These are phyloP conservation scores for Thuja plicata DNA, from an alignment of 83 land plant species.

Conservation along the genomic window DNA sequence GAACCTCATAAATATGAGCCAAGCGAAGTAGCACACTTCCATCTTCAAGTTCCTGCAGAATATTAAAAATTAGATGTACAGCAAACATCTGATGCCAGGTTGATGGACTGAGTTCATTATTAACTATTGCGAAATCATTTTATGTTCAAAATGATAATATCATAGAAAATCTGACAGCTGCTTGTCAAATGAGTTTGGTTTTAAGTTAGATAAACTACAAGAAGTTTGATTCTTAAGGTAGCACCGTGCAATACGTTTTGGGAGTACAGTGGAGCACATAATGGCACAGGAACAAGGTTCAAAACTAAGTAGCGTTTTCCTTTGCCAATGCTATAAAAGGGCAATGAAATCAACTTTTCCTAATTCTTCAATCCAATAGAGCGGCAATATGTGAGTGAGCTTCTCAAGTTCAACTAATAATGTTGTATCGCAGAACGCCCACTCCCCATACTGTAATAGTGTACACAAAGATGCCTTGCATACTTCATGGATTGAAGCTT, in stretches of 20 bases:
- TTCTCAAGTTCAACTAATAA: neutral
- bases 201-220: neutral
- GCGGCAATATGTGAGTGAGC: neutral
- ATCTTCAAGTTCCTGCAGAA: constrained; percentile 50
- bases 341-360: neutral
- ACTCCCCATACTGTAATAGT: neutral
- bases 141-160: neutral
- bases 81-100: neutral
- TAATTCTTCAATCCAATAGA: neutral
- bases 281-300: neutral
- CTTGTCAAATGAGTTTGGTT: neutral
- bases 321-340: neutral
- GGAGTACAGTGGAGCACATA: too few relatives aligned
- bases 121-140: neutral
- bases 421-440: neutral
- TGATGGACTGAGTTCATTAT: neutral
- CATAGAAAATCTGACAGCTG: neutral
- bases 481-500: neutral
- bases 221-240: neutral
- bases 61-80: neutral
- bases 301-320: neutral
- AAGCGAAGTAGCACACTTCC: constrained; percentile 59
- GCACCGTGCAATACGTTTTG: neutral
- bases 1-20: constrained; percentile 74
- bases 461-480: neutral